Evolutionary conservation across 2,329 filamentous ascomycete genomes (phyloP).

Genomic region (Aureobasidium sp.): DNA sequence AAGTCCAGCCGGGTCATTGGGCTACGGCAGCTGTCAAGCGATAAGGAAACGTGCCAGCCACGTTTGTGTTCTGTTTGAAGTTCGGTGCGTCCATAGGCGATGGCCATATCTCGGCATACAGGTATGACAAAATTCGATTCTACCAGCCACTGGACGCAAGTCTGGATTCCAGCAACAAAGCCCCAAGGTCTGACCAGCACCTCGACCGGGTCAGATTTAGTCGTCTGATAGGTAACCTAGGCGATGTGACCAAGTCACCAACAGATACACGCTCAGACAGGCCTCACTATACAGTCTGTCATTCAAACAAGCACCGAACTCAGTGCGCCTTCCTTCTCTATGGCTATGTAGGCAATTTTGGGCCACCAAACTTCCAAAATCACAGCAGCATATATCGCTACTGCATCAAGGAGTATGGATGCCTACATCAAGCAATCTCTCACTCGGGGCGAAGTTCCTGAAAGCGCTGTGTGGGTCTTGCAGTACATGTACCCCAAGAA

Average conservation of each 20-base stretch:
- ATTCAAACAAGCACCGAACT: constrained; percentile 7
- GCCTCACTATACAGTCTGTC: background rate
- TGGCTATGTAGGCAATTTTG: constrained; percentile 14
- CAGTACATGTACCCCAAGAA: constrained; percentile 17
- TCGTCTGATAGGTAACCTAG: too few relatives aligned
- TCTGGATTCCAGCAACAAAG: too few relatives aligned
- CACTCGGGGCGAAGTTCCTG: constrained; percentile 4
- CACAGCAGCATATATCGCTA: constrained; percentile 8
- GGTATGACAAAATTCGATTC: background rate
- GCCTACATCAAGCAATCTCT: constrained; percentile 11
- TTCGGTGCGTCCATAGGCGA: background rate
- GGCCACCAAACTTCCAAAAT: constrained; percentile 13
- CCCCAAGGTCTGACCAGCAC: too few relatives aligned
- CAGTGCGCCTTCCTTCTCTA: constrained; percentile 15
- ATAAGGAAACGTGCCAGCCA: background rate
- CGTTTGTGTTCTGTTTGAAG: background rate
- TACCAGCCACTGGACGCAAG: background rate
- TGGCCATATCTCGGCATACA: background rate
- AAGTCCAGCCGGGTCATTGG: background rate
- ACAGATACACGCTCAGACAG: background rate
- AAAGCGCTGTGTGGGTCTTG: constrained; percentile 15
- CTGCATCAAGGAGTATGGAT: constrained; percentile 7
- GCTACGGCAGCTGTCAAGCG: background rate
- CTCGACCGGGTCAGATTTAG: too few relatives aligned
- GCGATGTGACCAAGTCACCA: too few relatives aligned